Percentiles rank a stretch among this genome's conserved stretches.
These are phyloP conservation scores for Mucor plumbeus DNA, from an alignment of 371 early-diverging fungal genomes.

Conservation along the genomic window DNA sequence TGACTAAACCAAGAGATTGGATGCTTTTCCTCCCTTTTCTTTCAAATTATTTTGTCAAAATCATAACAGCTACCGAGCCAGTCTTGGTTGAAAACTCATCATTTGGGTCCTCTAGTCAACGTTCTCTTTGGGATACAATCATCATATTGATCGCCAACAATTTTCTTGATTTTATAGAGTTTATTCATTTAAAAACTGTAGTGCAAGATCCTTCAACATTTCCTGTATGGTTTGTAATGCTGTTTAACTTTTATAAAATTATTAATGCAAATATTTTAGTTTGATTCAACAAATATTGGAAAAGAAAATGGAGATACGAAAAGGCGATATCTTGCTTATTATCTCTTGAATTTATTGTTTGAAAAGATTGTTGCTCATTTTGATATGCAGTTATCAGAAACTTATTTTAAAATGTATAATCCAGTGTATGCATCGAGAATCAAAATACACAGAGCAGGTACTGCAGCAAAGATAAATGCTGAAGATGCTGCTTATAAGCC, in stretches of 20 bases:
- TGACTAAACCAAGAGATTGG: constrained; percentile 26
- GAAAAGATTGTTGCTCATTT: constrained; percentile 24
- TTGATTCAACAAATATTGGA: constrained; percentile 19
- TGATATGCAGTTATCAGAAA: constrained; percentile 25
- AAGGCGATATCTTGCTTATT: constrained; percentile 28
- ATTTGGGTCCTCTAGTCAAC: background rate
- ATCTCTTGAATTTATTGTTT: constrained; percentile 5
- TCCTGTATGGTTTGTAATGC: constrained; percentile 9
- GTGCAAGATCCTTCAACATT: background rate
- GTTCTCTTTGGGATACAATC: constrained; percentile 13
- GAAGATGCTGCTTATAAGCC: background rate
- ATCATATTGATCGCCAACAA: background rate
- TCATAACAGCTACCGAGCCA: background rate
- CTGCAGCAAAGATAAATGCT: background rate
- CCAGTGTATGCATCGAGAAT: constrained; percentile 10
- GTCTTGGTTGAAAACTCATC: constrained; percentile 7
- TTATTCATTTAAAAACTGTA: constrained; percentile 19
- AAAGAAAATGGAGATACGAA: constrained; percentile 23
- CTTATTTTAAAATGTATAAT: constrained; percentile 20
- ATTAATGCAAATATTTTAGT: background rate
- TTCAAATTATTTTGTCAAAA: constrained; percentile 16
- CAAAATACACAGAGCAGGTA: background rate
- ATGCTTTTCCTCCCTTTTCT: constrained; percentile 30
- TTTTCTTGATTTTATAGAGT: constrained; percentile 28
- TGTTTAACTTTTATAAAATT: background rate